A percentile compares a stretch with the other conserved stretches of the same genome.
Evolutionary conservation across 192 early-diverging fungal species (phyloP).

Genomic region (Umbelopsis sp.): DNA sequence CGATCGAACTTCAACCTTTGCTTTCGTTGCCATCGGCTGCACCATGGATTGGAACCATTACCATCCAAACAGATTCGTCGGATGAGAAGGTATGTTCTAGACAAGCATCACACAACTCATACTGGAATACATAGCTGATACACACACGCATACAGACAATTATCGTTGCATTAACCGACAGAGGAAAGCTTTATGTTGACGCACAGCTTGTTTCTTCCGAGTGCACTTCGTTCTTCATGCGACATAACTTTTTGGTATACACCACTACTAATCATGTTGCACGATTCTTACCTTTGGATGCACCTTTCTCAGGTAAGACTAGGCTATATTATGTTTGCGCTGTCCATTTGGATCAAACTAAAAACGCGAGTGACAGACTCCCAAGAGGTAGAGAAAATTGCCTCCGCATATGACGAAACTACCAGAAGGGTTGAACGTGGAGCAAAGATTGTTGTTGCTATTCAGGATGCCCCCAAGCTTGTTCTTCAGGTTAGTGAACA

Average conservation of each 20-base stretch:
- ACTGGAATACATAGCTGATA: not conserved
- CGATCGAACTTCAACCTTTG: not conserved
- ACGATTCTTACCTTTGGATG: conserved; percentile 67
- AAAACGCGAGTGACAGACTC: not conserved
- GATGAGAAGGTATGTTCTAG: not conserved
- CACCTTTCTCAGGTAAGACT: conserved; percentile 28
- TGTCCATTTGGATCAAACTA: too few species aligned
- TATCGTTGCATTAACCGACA: conserved; percentile 73
- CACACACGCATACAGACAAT: conserved; percentile 24
- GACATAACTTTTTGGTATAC: conserved; percentile 79
- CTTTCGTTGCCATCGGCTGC: not conserved
- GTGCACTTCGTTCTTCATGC: conserved; percentile 86
- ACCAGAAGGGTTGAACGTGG: conserved; percentile 89
- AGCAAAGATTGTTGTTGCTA: conserved; percentile 79
- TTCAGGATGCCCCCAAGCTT: conserved; percentile 66
- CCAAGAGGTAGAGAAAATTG: conserved; percentile 38
- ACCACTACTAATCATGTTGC: conserved; percentile 83
- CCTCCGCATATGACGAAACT: conserved; percentile 62
- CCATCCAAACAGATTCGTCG: not conserved
- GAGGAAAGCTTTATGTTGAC: conserved; percentile 86
- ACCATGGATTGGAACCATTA: not conserved
- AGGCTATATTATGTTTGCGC: too few species aligned
- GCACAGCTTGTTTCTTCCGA: conserved; percentile 68
- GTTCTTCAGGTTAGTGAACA: conserved; percentile 61
- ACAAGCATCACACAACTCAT: not conserved